These are phyloP conservation scores for Blastobotrys robertii DNA, from an alignment of 805 yeast genomes.

Conservation along the genomic window DNA sequence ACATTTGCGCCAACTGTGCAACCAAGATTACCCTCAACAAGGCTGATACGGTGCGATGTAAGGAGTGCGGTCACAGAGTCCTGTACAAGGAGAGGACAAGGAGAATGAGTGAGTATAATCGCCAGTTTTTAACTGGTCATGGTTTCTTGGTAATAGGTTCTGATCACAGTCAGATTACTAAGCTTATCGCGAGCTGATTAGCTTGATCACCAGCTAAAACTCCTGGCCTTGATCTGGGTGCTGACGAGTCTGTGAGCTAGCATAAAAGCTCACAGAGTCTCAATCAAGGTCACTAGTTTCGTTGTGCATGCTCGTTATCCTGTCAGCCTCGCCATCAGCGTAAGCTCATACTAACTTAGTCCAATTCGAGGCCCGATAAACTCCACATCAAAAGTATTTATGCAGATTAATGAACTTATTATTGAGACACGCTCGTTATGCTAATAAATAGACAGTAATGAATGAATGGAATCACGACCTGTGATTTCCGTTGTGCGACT, in stretches of 20 bases:
- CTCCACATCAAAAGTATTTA: neutral
- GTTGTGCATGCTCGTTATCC: too few species aligned
- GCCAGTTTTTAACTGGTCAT: conserved; percentile 13
- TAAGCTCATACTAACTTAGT: conserved; percentile 25
- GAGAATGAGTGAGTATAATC: conserved; percentile 68
- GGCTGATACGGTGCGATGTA: conserved; percentile 95
- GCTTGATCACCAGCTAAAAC: too few species aligned
- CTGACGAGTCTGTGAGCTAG: too few species aligned
- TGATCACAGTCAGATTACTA: neutral
- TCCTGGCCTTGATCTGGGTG: too few species aligned
- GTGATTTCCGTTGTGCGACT: too few species aligned
- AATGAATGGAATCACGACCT: neutral
- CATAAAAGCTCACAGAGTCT: too few species aligned
- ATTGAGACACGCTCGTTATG: neutral
- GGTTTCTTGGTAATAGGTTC: neutral
- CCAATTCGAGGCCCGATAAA: conserved; percentile 69
- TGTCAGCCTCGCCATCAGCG: too few species aligned
- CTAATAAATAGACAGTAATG: neutral
- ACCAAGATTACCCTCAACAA: conserved; percentile 77
- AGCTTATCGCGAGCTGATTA: too few species aligned
- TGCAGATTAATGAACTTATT: neutral
- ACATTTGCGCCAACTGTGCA: conserved; percentile 95
- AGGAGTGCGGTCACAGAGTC: conserved; percentile 97
- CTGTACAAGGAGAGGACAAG: conserved; percentile 94
- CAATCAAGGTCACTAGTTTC: too few species aligned